Evolutionary conservation across 306 rosid genomes (phyloP).

Genomic region (Ziziphus jujuba): DNA sequence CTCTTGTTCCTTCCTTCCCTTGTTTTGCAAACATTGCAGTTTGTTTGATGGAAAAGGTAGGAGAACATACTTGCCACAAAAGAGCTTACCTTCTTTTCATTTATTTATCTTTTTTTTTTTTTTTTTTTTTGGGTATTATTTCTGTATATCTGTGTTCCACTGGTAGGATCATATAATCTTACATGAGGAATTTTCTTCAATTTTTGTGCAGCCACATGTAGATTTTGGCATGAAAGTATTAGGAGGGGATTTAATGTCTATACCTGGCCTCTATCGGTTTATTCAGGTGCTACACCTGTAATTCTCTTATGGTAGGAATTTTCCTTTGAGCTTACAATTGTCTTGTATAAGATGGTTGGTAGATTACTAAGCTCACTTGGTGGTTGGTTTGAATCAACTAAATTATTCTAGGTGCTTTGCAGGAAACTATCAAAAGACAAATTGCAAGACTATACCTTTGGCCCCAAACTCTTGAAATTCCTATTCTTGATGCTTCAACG

Average conservation of each 20-base stretch:
- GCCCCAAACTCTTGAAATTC: conserved; percentile 76
- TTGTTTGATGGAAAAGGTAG: conserved; percentile 89
- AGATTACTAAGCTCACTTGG: not conserved
- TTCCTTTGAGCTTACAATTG: conserved; percentile 1
- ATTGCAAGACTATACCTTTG: conserved; percentile 79
- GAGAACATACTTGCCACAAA: not conserved
- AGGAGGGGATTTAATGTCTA: conserved; percentile 92
- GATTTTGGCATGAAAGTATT: conserved; percentile 81
- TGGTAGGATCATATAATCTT: not conserved
- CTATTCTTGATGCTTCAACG: conserved; percentile 75
- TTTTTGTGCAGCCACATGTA: conserved; percentile 68
- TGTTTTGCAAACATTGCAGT: conserved; percentile 71
- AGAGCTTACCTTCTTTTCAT: conserved; percentile 2
- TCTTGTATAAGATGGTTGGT: conserved; percentile 11
- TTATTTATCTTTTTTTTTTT: not conserved
- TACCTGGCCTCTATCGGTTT: conserved; percentile 79
- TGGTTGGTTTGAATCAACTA: conserved; percentile 20
- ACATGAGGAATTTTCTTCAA: not conserved
- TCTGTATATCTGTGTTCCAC: no score
- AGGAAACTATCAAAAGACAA: conserved; percentile 77
- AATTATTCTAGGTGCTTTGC: conserved; percentile 30
- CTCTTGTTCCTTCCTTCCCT: conserved; percentile 91
- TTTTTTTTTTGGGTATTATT: no score
- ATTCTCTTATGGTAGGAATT: conserved; percentile 22
- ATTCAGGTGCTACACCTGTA: conserved; percentile 73